Evolutionary conservation across 352 stramenopile species (phyloP).

Genomic region (Phytopythium vexans): DNA sequence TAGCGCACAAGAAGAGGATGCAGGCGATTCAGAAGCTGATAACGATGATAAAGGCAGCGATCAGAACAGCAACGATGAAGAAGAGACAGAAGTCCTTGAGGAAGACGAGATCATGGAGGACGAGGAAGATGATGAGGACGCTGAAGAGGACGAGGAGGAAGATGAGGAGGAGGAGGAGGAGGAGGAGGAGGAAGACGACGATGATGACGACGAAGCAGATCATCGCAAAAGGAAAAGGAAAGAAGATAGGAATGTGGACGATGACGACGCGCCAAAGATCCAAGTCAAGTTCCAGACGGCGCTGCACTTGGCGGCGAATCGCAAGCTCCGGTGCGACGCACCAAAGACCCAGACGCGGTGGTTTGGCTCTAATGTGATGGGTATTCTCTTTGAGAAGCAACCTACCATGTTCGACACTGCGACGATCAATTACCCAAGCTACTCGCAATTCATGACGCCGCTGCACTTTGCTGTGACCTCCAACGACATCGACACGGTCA

Average conservation of each 20-base stretch:
- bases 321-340: constrained; percentile 32
- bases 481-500: constrained; percentile 35
- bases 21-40: constrained; percentile 1
- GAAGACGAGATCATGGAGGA: constrained; percentile 11
- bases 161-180: constrained; percentile 3
- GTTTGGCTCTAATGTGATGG: constrained; percentile 56
- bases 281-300: constrained; percentile 42
- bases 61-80: constrained; percentile 4
- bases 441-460: constrained; percentile 47
- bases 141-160: constrained; percentile 1
- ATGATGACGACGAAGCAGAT: not conserved
- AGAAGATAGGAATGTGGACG: constrained; percentile 5
- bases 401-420: constrained; percentile 29
- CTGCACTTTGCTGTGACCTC: constrained; percentile 54
- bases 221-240: not conserved
- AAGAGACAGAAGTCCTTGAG: constrained; percentile 3
- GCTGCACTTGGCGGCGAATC: constrained; percentile 46
- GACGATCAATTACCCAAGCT: constrained; percentile 45
- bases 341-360: constrained; percentile 29
- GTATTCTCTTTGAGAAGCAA: constrained; percentile 38
- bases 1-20: not conserved
- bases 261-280: constrained; percentile 12
- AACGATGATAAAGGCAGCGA: constrained; percentile 2
- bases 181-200: not conserved
- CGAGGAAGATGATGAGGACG: constrained; percentile 9